Percentiles rank a stretch among this genome's conserved stretches.
These are phyloP conservation scores for Botryosphaeria agaves DNA, from an alignment of 2,329 filamentous ascomycete genomes.

Conservation along the genomic window DNA sequence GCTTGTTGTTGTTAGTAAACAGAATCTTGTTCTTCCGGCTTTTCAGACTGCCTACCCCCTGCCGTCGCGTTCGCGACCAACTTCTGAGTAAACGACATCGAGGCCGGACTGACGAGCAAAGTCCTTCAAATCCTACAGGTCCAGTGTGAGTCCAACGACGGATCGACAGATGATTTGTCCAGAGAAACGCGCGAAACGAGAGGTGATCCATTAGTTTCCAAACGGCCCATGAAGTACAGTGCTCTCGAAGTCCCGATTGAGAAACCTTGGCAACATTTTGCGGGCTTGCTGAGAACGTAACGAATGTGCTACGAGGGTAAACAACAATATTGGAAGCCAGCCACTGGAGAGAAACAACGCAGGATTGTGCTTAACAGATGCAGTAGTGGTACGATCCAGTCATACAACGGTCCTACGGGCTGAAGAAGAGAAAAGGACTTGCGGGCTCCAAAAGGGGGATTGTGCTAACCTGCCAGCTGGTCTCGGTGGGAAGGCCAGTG, in stretches of 20 bases:
- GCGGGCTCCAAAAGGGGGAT: constrained; percentile 18
- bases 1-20: too few species aligned
- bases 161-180: not conserved
- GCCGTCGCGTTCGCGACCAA: constrained; percentile 76
- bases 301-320: too few species aligned
- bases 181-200: not conserved
- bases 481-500: constrained; percentile 89
- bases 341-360: too few species aligned
- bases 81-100: constrained; percentile 97
- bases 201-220: too few species aligned
- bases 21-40: too few species aligned
- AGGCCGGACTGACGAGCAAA: constrained; percentile 93
- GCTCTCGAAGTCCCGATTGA: too few species aligned
- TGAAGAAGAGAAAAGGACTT: too few species aligned
- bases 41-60: constrained; percentile 90
- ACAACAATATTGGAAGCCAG: too few species aligned
- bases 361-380: not conserved
- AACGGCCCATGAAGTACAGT: not conserved
- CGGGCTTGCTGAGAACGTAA: too few species aligned
- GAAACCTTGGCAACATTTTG: too few species aligned
- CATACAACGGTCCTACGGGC: too few species aligned
- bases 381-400: not conserved
- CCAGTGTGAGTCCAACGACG: constrained; percentile 54
- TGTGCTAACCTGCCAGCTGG: constrained; percentile 99
- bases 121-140: constrained; percentile 95